Percentiles rank a stretch among this genome's conserved stretches.
phyloP scores from a whole-genome alignment of 257 asterid species.

The Mentha longifolia region DNA sequence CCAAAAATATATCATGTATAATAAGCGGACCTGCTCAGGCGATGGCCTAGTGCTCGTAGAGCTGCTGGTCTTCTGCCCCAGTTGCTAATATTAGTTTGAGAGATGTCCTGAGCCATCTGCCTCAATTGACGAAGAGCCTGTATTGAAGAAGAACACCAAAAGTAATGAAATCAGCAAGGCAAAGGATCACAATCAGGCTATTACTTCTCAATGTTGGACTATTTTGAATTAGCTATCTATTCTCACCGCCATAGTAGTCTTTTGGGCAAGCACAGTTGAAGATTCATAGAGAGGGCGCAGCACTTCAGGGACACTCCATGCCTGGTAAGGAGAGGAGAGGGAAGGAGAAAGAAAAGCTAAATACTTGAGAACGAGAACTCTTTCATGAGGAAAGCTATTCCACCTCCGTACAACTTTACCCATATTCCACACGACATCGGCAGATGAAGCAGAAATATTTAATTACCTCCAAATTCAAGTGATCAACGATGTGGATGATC shows the following conservation, averaged over 20 bases:
- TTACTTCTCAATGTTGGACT: background rate
- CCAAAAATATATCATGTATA: background rate
- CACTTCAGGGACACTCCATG: conserved; percentile 95
- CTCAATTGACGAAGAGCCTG: conserved; percentile 93
- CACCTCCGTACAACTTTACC: background rate
- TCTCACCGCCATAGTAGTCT: conserved; percentile 82
- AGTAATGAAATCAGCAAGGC: background rate
- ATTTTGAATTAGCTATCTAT: background rate
- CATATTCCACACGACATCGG: background rate
- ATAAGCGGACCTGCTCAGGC: conserved; percentile 71
- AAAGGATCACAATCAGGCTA: background rate
- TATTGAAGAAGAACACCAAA: conserved; percentile 21
- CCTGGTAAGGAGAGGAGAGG: conserved; percentile 39
- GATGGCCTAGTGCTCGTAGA: conserved; percentile 82
- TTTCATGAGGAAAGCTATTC: background rate
- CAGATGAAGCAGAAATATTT: conserved; percentile 3
- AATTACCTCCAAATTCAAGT: conserved; percentile 84
- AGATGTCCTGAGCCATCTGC: conserved; percentile 85
- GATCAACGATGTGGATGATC: conserved; percentile 91
- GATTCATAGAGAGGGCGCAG: conserved; percentile 94
- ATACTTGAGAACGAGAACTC: background rate
- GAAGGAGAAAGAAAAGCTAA: background rate
- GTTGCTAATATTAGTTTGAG: conserved; percentile 71
- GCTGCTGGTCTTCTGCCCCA: conserved; percentile 96
- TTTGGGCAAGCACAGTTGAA: conserved; percentile 83